phyloP scores from a whole-genome alignment of 2,329 filamentous ascomycete genomes.

The Diaporthe sp. region DNA sequence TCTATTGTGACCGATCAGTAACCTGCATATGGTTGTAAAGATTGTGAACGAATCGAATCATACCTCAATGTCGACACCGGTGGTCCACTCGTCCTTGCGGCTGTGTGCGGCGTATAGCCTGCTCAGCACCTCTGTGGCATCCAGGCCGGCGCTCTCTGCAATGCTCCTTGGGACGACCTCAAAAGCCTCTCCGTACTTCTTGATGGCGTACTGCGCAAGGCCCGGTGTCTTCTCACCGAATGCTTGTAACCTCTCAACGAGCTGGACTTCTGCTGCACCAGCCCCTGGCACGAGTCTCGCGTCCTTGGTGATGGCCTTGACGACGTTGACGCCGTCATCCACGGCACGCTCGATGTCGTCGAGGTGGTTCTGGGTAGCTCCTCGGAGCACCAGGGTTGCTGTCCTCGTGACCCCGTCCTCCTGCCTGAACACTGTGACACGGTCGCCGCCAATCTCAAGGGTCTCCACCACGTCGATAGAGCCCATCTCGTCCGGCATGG shows the following conservation, averaged over 20 bases:
- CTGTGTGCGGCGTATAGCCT: slow-evolving; percentile 93
- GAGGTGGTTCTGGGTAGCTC: slow-evolving; percentile 97
- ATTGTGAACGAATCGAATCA: slow-evolving; percentile 36
- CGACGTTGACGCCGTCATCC: slow-evolving; percentile 97
- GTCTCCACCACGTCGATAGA: slow-evolving; percentile 95
- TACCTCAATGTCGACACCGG: slow-evolving; percentile 93
- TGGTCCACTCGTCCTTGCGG: slow-evolving; percentile 86
- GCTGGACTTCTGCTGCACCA: slow-evolving; percentile 92
- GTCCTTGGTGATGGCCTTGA: slow-evolving; percentile 98
- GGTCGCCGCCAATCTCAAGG: slow-evolving; percentile 95
- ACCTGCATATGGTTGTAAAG: background rate
- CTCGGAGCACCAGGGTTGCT: slow-evolving; percentile 91
- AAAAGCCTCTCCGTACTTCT: slow-evolving; percentile 97
- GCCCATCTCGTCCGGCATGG: slow-evolving; percentile 99
- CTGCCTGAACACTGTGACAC: slow-evolving; percentile 98
- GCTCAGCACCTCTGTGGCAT: slow-evolving; percentile 96
- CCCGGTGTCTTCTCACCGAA: slow-evolving; percentile 94
- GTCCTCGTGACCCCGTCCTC: slow-evolving; percentile 93
- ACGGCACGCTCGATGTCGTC: slow-evolving; percentile 97
- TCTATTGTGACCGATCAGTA: slow-evolving; percentile 55
- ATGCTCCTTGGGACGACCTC: slow-evolving; percentile 95
- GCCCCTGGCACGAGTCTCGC: slow-evolving; percentile 91
- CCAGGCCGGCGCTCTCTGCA: slow-evolving; percentile 93
- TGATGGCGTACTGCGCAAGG: slow-evolving; percentile 94
- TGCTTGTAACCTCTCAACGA: slow-evolving; percentile 90